Percentiles rank a stretch among this genome's conserved stretches.
Evolutionary conservation across 1,139 yeast genomes (phyloP).

Genomic region (Meyerozyma elateridarum): DNA sequence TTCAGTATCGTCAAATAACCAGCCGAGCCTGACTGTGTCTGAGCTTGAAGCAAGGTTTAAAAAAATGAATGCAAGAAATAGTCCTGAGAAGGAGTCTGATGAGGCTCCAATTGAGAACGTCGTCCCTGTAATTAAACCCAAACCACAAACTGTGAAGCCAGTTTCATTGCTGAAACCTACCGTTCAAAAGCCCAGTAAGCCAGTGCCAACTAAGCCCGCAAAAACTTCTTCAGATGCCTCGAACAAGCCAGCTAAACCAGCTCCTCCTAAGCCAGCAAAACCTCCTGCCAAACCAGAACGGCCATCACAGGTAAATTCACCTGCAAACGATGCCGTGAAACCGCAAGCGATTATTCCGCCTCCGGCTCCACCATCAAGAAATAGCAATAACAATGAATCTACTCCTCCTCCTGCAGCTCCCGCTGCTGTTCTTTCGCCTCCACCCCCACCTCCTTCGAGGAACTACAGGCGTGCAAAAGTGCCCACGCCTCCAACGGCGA

Average conservation of each 20-base stretch:
- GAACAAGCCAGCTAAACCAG: too few relatives aligned
- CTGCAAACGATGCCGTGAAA: not conserved
- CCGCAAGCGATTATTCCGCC: conserved; percentile 11
- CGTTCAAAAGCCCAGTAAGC: conserved; percentile 6
- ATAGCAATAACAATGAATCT: not conserved
- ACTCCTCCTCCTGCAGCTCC: not conserved
- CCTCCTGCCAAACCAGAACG: conserved; percentile 8
- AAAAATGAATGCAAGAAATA: conserved; percentile 1
- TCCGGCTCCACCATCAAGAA: conserved; percentile 12
- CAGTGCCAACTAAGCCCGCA: conserved; percentile 9
- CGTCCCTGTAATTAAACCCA: conserved; percentile 8
- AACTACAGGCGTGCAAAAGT: conserved; percentile 22
- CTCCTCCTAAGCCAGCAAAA: conserved; percentile 5
- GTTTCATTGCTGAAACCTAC: conserved; percentile 3
- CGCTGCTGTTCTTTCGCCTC: conserved; percentile 19
- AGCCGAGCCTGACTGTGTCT: conserved; percentile 7
- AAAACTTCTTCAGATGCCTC: conserved; percentile 5
- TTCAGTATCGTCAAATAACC: conserved; percentile 9
- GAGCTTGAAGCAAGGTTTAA: conserved; percentile 1
- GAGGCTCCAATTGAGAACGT: not conserved
- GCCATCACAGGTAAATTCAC: too few relatives aligned
- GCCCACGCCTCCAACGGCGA: conserved; percentile 11
- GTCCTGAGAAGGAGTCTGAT: too few relatives aligned
- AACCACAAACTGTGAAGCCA: conserved; percentile 7
- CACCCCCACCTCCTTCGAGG: conserved; percentile 37